Evolutionary conservation across 2,329 filamentous ascomycete genomes (phyloP), one percentile per base, ranked within the genome.

Genomic region (Clarireedia homoeocarpa): DNA sequence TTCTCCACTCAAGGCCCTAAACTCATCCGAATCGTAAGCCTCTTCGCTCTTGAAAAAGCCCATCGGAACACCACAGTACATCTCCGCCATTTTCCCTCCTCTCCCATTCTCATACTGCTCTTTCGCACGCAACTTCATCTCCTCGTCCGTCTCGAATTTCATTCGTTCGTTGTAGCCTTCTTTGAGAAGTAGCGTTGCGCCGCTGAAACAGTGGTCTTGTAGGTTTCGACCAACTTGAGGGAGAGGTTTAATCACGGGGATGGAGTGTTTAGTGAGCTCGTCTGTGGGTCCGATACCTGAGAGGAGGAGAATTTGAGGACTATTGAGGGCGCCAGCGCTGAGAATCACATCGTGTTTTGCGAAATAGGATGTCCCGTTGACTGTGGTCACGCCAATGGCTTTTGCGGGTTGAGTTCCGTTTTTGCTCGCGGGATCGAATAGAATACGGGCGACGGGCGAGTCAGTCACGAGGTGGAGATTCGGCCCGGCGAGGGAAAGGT

Each of bases 191-290:
- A 75, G 71, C 3, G 70, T 70, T 0, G 75, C 61, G 9, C 57
- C 63, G n/a, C 59, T 56, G 46, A 63, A 64, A 36, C 55, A 51
- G 47, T 78, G 52, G 78, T 75, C 61, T 77, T 79, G 74, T 1
- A 85, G 71, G 67, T 85, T 85, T 46, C 73, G 74, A 42, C 84
- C 84, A n/a, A 88, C 82, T 10, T 86, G 82, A 0, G 82, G 82
- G 1, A 83, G 73, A 62, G 86, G 75, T 2, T 58, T 80, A 34
- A 84, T 61, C 3, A 84, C 70, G 2, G 73, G 68, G 58, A 85
- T 84, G 36, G 71, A 67, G 62, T 77, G 64, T 46, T 65, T 65
- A 26, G 65, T 34, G 3, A 77, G 69, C 63, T 76, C 73, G 2
- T 58, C 66, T 15, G 59, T 62, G 4, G 73, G 72, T 0, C 75